Conservation (phyloP, 2,329 filamentous ascomycete genomes). For the Myriosclerotinia duriaeana region DNA sequence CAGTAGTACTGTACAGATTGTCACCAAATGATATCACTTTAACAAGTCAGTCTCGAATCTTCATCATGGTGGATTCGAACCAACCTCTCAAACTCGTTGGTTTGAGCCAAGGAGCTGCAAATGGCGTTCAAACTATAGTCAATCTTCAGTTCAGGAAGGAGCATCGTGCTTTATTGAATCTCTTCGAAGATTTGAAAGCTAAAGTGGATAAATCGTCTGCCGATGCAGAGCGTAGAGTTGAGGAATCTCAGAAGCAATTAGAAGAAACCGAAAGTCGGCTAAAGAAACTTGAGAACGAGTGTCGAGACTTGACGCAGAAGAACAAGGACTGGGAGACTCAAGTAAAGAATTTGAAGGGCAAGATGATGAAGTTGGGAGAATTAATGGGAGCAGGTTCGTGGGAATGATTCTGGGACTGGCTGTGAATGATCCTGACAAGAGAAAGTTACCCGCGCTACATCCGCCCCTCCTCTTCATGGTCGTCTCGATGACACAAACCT, state of each 20-base stretch:
- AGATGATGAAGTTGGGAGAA: not conserved
- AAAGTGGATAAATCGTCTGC: not conserved
- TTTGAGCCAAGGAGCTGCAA: slow-evolving; percentile 1
- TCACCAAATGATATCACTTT: not conserved
- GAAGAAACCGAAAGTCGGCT: slow-evolving; percentile 9
- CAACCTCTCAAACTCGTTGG: slow-evolving; percentile 5
- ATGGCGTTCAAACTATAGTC: not conserved
- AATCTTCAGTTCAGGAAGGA: slow-evolving; percentile 13
- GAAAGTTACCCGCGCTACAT: not conserved
- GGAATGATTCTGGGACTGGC: not conserved
- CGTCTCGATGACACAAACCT: not conserved
- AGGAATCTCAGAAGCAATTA: slow-evolving; percentile 2
- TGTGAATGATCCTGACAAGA: not conserved
- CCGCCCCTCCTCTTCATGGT: too few species aligned
- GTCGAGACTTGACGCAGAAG: not conserved
- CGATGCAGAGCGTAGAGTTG: not conserved
- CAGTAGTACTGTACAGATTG: not conserved
- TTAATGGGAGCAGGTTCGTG: not conserved
- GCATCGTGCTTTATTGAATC: not conserved
- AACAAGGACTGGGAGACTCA: not conserved
- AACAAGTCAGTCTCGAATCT: not conserved
- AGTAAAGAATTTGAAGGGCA: not conserved
- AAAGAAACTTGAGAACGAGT: slow-evolving; percentile 2
- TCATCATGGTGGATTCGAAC: not conserved
- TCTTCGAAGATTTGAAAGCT: not conserved